phyloP scores from a whole-genome alignment of 2,329 filamentous ascomycete genomes.

The Aureobasidium lini region DNA sequence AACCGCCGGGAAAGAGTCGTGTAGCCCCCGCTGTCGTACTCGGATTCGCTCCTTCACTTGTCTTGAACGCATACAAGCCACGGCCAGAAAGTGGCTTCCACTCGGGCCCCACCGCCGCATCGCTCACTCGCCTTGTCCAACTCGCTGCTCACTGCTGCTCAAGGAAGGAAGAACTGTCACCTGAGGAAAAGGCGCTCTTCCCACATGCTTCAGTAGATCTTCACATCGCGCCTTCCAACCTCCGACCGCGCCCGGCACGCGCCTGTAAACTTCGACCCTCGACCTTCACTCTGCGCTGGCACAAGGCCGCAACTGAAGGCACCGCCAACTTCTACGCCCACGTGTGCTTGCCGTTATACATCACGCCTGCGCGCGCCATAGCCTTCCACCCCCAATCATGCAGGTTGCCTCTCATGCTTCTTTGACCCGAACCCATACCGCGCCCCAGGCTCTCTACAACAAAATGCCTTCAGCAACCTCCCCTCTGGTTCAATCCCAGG shows the following conservation, averaged over 20 bases:
- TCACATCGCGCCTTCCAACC: not conserved
- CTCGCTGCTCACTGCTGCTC: not conserved
- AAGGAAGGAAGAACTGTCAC: not conserved
- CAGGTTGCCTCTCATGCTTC: slow-evolving; percentile 25
- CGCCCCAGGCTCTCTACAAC: slow-evolving; percentile 23
- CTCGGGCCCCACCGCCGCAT: slow-evolving; percentile 4
- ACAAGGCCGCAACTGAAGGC: not conserved
- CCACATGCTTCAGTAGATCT: slow-evolving; percentile 2
- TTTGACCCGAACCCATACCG: slow-evolving; percentile 23
- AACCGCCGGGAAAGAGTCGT: not conserved
- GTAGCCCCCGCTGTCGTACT: not conserved
- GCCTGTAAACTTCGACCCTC: not conserved
- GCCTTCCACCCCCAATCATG: slow-evolving; percentile 16
- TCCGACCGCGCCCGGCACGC: slow-evolving; percentile 8
- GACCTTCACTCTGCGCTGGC: not conserved
- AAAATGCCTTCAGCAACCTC: slow-evolving; percentile 23
- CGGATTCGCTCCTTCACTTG: slow-evolving; percentile 1
- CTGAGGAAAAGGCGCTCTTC: not conserved
- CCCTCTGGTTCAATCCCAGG: slow-evolving; percentile 36
- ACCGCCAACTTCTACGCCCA: not conserved
- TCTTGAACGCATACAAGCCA: not conserved
- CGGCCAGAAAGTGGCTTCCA: slow-evolving; percentile 8
- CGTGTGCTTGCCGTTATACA: slow-evolving; percentile 4
- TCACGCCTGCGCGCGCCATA: not conserved
- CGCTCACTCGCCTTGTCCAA: not conserved